Conservation (phyloP, 2,329 filamentous ascomycete species). For the Fusarium haematococcum region DNA sequence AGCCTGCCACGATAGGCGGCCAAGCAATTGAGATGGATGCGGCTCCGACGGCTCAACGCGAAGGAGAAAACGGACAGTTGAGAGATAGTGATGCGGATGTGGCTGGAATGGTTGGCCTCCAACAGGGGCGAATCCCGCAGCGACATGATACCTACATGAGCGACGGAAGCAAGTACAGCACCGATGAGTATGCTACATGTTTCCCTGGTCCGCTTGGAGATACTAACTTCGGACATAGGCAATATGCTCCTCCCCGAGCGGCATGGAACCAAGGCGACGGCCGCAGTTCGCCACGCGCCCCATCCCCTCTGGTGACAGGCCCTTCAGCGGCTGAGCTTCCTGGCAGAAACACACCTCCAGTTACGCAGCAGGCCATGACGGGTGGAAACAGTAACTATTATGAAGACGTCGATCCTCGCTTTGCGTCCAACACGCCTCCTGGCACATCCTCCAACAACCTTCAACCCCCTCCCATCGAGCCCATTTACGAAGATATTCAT, state of each 20-base stretch:
- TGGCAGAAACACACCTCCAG: slow-evolving; percentile 50
- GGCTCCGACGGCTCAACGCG: slow-evolving; percentile 59
- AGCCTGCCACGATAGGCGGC: slow-evolving; percentile 59
- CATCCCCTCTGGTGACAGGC: slow-evolving; percentile 58
- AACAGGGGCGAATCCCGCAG: slow-evolving; percentile 62
- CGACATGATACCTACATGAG: slow-evolving; percentile 67
- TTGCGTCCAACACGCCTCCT: slow-evolving; percentile 65
- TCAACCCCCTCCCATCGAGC: slow-evolving; percentile 50
- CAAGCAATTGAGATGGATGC: slow-evolving; percentile 87
- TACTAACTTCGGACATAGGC: slow-evolving; percentile 43
- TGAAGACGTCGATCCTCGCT: slow-evolving; percentile 92
- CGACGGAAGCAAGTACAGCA: slow-evolving; percentile 79
- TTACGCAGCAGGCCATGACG: slow-evolving; percentile 40
- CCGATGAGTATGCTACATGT: slow-evolving; percentile 69
- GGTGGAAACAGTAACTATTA: slow-evolving; percentile 72
- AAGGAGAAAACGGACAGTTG: slow-evolving; percentile 60
- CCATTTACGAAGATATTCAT: slow-evolving; percentile 72
- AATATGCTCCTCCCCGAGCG: slow-evolving; percentile 68
- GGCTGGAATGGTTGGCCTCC: slow-evolving; percentile 78
- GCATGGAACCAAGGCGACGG: slow-evolving; percentile 64
- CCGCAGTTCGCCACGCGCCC: slow-evolving; percentile 58
- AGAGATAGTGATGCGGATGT: slow-evolving; percentile 78
- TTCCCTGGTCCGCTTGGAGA: background rate
- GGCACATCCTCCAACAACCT: slow-evolving; percentile 37
- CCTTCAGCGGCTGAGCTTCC: slow-evolving; percentile 52